A percentile compares a stretch with the other conserved stretches of the same genome.
These are phyloP conservation scores for Aureobasidium sp. DNA, from an alignment of 2,329 filamentous ascomycete genomes.

Conservation along the genomic window DNA sequence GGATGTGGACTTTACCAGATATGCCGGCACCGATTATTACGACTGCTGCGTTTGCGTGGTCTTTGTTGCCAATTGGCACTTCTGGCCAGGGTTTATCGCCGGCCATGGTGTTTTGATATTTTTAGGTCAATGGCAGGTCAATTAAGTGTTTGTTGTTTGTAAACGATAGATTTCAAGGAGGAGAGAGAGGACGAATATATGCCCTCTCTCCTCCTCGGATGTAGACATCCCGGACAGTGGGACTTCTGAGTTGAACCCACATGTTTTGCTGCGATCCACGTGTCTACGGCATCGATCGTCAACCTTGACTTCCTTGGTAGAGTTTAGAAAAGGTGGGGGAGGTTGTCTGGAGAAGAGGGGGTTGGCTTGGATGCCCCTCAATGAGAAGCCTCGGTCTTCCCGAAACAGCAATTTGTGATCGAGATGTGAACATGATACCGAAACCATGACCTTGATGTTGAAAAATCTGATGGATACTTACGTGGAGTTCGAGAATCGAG, in stretches of 20 bases:
- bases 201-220: not conserved
- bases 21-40: conserved; percentile 53
- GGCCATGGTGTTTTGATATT: conserved; percentile 28
- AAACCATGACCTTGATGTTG: not conserved
- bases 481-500: not conserved
- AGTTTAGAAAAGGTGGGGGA: not conserved
- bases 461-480: not conserved
- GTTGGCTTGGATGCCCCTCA: not conserved
- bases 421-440: not conserved
- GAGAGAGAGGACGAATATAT: not conserved
- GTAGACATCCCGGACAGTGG: not conserved
- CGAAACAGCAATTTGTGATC: not conserved
- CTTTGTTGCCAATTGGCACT: conserved; percentile 42
- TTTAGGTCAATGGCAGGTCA: not conserved
- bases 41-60: conserved; percentile 47
- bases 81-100: conserved; percentile 40
- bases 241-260: not conserved
- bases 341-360: not conserved
- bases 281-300: not conserved
- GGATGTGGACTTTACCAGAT: conserved; percentile 38
- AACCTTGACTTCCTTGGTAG: conserved; percentile 1
- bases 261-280: not conserved
- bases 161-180: not conserved
- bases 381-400: not conserved
- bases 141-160: too few relatives aligned